A percentile compares a stretch with the other conserved stretches of the same genome.
These are phyloP conservation scores for Moesziomyces antarcticus DNA, from an alignment of 1,284 basidiomycete species.

Conservation along the genomic window DNA sequence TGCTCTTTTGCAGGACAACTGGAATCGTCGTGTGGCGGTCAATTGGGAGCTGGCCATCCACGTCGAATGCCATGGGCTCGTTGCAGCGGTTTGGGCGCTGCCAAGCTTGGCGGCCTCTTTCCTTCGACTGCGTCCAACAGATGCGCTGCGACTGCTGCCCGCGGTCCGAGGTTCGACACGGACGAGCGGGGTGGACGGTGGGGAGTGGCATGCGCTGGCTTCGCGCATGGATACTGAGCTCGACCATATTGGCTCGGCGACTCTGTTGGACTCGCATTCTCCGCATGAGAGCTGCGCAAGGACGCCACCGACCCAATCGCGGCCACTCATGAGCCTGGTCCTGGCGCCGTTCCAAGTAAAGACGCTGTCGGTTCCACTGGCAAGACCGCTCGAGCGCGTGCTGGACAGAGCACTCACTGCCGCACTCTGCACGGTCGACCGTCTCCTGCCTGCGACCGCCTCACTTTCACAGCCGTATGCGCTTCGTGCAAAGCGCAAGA, in stretches of 20 bases:
- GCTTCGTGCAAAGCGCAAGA: constrained; percentile 15
- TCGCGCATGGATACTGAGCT: constrained; percentile 36
- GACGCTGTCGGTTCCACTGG: constrained; percentile 15
- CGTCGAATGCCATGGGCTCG: constrained; percentile 20
- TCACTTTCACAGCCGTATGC: constrained; percentile 9
- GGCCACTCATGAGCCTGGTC: background rate
- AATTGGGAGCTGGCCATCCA: constrained; percentile 25
- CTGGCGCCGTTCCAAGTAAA: constrained; percentile 9
- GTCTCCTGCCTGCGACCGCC: constrained; percentile 6
- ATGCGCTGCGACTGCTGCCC: constrained; percentile 5
- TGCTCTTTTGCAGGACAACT: constrained; percentile 33
- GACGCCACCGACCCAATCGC: constrained; percentile 6
- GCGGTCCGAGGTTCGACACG: background rate
- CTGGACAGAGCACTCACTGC: constrained; percentile 6
- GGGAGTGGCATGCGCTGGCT: constrained; percentile 27
- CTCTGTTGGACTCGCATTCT: constrained; percentile 20
- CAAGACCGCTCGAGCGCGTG: constrained; percentile 3
- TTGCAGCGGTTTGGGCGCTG: constrained; percentile 6
- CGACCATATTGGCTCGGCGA: constrained; percentile 31
- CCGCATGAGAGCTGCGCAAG: constrained; percentile 32
- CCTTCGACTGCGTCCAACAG: constrained; percentile 10
- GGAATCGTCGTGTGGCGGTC: constrained; percentile 24
- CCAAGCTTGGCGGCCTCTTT: constrained; percentile 8
- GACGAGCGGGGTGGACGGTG: background rate
- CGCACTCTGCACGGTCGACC: constrained; percentile 11